These are phyloP conservation scores for Talaromyces proteolyticus DNA, from an alignment of 495 filamentous ascomycete genomes.

Conservation along the genomic window DNA sequence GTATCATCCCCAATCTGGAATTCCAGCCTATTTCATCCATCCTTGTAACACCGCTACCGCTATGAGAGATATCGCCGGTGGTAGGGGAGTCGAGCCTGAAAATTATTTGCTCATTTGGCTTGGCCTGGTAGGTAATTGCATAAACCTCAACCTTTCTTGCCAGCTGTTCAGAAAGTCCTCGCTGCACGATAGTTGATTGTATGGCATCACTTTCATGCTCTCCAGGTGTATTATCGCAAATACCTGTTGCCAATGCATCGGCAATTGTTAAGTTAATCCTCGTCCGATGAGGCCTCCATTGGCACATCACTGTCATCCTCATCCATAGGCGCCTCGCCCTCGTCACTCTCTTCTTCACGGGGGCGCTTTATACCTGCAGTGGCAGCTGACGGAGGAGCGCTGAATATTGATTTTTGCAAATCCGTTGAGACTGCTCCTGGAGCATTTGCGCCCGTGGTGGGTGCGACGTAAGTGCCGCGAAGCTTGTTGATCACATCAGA, in stretches of 20 bases:
- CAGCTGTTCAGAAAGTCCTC: constrained; percentile 22
- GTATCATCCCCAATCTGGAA: constrained; percentile 73
- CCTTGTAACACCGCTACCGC: constrained; percentile 81
- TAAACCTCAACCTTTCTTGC: constrained; percentile 65
- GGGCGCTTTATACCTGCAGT: constrained; percentile 55
- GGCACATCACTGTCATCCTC: constrained; percentile 53
- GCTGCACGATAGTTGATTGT: constrained; percentile 1
- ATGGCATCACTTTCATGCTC: background rate
- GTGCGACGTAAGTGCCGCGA: constrained; percentile 77
- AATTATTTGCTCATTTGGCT: constrained; percentile 78
- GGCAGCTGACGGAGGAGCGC: constrained; percentile 49
- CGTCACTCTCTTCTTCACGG: constrained; percentile 64
- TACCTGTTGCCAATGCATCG: background rate
- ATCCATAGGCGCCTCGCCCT: constrained; percentile 69
- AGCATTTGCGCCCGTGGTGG: constrained; percentile 40
- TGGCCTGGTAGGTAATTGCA: constrained; percentile 65
- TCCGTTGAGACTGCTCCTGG: constrained; percentile 61
- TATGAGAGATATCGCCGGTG: constrained; percentile 46
- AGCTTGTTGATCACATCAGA: constrained; percentile 83
- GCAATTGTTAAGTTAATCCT: constrained; percentile 27
- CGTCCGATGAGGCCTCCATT: constrained; percentile 50
- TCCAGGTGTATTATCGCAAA: background rate
- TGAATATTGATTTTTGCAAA: constrained; percentile 78
- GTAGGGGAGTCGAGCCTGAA: constrained; percentile 46
- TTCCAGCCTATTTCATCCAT: constrained; percentile 76